Conservation (phyloP, 2,329 filamentous ascomycete species). For the Chlorencoelia australis region DNA sequence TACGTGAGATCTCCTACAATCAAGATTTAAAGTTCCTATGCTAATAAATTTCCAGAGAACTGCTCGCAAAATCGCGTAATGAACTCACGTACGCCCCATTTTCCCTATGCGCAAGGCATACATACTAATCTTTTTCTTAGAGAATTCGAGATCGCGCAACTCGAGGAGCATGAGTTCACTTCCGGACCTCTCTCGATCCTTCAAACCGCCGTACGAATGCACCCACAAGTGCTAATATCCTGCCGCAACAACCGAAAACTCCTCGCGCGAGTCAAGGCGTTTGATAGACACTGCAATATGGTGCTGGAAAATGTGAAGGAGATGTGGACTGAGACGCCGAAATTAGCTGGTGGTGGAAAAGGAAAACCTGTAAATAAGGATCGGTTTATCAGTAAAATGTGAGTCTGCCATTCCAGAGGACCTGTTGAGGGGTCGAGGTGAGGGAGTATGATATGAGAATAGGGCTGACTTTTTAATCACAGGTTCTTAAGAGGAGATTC, state of each 20-base stretch:
- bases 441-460: not conserved
- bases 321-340: conserved; percentile 97
- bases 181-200: conserved; percentile 83
- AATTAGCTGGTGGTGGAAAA: conserved; percentile 75
- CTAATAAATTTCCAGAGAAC: conserved; percentile 50
- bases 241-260: conserved; percentile 98
- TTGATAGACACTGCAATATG: conserved; percentile 99
- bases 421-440: conserved; percentile 3
- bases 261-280: conserved; percentile 93
- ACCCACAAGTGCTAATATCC: conserved; percentile 92
- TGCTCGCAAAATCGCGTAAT: conserved; percentile 76
- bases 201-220: conserved; percentile 88
- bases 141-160: conserved; percentile 80
- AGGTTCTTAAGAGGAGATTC: conserved; percentile 31
- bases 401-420: conserved; percentile 28
- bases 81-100: conserved; percentile 71
- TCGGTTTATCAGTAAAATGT: conserved; percentile 97
- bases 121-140: conserved; percentile 35
- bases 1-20: conserved; percentile 38
- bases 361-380: conserved; percentile 93
- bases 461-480: not conserved
- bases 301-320: conserved; percentile 95
- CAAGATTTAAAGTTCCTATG: not conserved
- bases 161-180: conserved; percentile 71
- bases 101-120: conserved; percentile 9